These are phyloP conservation scores for Trametes punicea DNA, from an alignment of 768 basidiomycete genomes.

Conservation along the genomic window DNA sequence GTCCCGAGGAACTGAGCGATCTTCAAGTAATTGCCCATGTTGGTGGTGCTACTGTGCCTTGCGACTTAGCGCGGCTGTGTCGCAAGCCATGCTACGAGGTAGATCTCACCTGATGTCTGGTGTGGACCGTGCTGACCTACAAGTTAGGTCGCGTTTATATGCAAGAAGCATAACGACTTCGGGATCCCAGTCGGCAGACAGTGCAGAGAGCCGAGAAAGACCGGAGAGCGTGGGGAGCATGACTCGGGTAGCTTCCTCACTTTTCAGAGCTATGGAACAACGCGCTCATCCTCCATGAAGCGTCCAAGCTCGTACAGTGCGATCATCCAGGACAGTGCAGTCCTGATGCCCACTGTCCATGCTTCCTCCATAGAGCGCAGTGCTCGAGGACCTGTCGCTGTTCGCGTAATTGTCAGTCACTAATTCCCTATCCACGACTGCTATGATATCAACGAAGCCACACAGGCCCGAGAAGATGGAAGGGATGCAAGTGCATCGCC, in stretches of 20 bases:
- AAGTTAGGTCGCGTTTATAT: constrained; percentile 3
- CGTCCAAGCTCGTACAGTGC: constrained; percentile 52
- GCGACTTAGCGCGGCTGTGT: constrained; percentile 53
- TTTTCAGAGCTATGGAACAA: background rate
- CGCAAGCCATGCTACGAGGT: constrained; percentile 63
- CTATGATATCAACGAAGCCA: background rate
- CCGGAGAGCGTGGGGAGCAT: background rate
- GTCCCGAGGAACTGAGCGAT: constrained; percentile 33
- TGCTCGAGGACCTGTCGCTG: constrained; percentile 60
- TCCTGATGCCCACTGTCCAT: constrained; percentile 41
- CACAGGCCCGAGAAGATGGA: constrained; percentile 52
- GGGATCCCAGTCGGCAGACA: background rate
- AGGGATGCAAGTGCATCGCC: constrained; percentile 51
- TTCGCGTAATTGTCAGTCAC: constrained; percentile 42
- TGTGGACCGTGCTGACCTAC: background rate
- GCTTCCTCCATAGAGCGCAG: constrained; percentile 46
- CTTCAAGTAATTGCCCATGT: constrained; percentile 41
- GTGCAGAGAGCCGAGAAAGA: background rate
- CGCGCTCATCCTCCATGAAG: too few species aligned
- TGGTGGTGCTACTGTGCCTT: constrained; percentile 45
- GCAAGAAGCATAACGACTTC: background rate
- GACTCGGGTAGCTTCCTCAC: background rate
- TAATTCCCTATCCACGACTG: background rate
- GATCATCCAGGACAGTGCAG: constrained; percentile 55
- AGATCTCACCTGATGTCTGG: background rate